A percentile compares a stretch with the other conserved stretches of the same genome.
These are phyloP conservation scores for Citrus maxima DNA, from an alignment of 345 rosid genomes.

Conservation along the genomic window DNA sequence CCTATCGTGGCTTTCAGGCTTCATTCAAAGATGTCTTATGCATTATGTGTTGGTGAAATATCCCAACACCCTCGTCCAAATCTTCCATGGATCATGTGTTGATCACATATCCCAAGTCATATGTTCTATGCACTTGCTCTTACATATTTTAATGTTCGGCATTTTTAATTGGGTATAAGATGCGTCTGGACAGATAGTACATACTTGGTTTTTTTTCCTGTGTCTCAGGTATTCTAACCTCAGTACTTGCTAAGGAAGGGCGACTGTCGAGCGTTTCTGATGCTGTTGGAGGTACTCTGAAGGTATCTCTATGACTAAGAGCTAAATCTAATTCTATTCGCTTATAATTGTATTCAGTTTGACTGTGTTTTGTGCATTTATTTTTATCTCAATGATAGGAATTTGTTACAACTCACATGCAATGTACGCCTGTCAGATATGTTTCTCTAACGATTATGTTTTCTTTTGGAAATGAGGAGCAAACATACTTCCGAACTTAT, in stretches of 20 bases:
- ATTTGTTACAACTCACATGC: background rate
- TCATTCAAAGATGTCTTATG: background rate
- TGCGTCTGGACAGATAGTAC: background rate
- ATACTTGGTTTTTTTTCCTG: slow-evolving; percentile 10
- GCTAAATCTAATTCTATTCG: background rate
- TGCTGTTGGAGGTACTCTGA: slow-evolving; percentile 64
- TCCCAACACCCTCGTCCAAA: background rate
- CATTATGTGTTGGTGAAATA: background rate
- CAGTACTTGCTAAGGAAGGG: slow-evolving; percentile 78
- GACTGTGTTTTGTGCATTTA: background rate
- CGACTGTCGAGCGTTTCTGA: slow-evolving; percentile 44
- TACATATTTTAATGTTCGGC: background rate
- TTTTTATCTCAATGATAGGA: background rate
- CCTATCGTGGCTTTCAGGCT: background rate
- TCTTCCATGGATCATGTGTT: background rate
- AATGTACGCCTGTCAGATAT: background rate
- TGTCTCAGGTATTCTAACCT: slow-evolving; percentile 72
- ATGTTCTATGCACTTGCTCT: background rate
- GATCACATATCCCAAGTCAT: background rate
- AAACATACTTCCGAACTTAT: background rate
- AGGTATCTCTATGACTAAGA: slow-evolving; percentile 42
- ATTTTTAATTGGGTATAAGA: background rate
- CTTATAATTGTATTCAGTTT: background rate
- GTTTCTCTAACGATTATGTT: background rate
- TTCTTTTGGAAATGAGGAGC: background rate